Evolutionary conservation across 1,284 basidiomycete genomes (phyloP).

Genomic region (Trichosporon coremiiforme): DNA sequence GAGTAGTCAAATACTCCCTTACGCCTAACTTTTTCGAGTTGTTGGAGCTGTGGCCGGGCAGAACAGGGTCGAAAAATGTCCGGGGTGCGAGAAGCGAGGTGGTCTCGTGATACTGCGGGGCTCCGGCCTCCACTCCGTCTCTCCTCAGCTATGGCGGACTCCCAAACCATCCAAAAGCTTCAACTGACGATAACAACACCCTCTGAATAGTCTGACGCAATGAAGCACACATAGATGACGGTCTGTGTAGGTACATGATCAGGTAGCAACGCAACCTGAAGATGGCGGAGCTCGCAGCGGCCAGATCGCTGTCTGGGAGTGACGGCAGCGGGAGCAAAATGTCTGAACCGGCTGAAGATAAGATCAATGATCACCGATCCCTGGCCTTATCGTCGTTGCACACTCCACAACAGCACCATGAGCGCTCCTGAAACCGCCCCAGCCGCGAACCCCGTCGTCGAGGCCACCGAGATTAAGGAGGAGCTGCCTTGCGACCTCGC

Average conservation of each 20-base stretch:
- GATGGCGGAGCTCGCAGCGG: no score
- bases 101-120: conserved; percentile 1
- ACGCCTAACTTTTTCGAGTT: conserved; percentile 11
- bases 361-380: neutral
- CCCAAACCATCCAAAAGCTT: no score
- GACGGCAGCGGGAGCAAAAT: conserved; percentile 1
- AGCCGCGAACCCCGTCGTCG: neutral
- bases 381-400: neutral
- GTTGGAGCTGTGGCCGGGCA: neutral
- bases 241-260: no score
- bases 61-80: neutral
- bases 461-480: neutral
- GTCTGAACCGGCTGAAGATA: neutral
- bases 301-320: no score
- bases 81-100: neutral
- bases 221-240: no score
- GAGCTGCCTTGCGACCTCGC: conserved; percentile 31
- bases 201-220: no score
- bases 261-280: no score
- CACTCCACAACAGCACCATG: neutral
- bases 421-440: neutral
- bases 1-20: conserved; percentile 21
- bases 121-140: neutral
- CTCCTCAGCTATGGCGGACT: neutral
- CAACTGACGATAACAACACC: no score